Evolutionary conservation across 2,329 filamentous ascomycete species (phyloP).

Genomic region (Arthroderma sp.): DNA sequence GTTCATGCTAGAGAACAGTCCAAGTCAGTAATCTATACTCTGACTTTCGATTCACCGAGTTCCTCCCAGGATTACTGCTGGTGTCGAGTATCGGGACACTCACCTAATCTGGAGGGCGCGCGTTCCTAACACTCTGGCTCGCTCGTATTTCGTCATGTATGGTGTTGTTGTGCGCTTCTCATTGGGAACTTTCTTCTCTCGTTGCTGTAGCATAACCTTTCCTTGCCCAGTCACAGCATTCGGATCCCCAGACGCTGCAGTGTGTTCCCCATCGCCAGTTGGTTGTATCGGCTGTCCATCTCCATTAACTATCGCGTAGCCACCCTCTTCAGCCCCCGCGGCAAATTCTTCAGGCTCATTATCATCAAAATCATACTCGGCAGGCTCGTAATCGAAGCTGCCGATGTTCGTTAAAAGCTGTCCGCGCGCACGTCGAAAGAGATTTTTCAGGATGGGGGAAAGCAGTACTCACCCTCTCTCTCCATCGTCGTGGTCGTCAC

Average conservation of each 20-base stretch:
- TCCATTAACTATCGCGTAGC: conserved; percentile 39
- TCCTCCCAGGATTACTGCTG: background rate
- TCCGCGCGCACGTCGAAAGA: background rate
- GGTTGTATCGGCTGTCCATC: conserved; percentile 34
- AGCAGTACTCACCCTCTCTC: conserved; percentile 40
- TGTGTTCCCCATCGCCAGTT: conserved; percentile 27
- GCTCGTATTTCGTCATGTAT: conserved; percentile 99
- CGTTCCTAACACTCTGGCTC: conserved; percentile 82
- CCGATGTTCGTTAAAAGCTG: background rate
- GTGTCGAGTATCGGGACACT: conserved; percentile 16
- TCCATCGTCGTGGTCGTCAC: conserved; percentile 51
- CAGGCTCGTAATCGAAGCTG: conserved; percentile 42
- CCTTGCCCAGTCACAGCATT: conserved; percentile 30
- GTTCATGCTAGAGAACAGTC: conserved; percentile 60
- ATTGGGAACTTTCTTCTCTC: conserved; percentile 78
- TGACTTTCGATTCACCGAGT: background rate
- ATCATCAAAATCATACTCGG: conserved; percentile 53
- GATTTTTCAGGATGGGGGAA: background rate
- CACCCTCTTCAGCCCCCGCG: conserved; percentile 42
- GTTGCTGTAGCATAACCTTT: conserved; percentile 44
- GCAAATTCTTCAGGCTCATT: conserved; percentile 47
- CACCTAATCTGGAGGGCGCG: conserved; percentile 92
- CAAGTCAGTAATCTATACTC: background rate
- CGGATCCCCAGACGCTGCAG: conserved; percentile 37
- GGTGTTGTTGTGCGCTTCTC: conserved; percentile 84